These are phyloP conservation scores for Sequoiadendron giganteum DNA, from an alignment of 75 land plant species.

Conservation along the genomic window DNA sequence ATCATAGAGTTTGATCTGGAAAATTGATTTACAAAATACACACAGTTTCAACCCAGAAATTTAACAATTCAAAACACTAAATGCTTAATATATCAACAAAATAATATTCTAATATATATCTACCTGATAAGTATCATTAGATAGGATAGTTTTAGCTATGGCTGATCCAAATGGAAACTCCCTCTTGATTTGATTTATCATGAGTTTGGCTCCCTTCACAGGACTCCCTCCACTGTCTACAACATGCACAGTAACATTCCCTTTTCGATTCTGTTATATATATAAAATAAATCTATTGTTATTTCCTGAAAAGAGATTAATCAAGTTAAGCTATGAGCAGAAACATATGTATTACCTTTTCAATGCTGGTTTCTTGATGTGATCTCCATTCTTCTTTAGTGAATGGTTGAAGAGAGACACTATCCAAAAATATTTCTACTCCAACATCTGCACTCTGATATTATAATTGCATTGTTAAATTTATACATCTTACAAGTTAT, in stretches of 20 bases:
- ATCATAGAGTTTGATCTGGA: too few relatives aligned
- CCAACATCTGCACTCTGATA: slow-evolving; percentile 37
- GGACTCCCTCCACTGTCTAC: slow-evolving; percentile 22
- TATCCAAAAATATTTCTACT: slow-evolving; percentile 64
- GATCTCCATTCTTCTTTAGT: slow-evolving; percentile 54
- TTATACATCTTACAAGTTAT: neutral
- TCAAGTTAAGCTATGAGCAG: neutral
- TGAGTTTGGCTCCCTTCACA: slow-evolving; percentile 23
- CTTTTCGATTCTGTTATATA: slow-evolving; percentile 37
- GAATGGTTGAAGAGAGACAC: slow-evolving; percentile 70
- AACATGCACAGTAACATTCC: slow-evolving; percentile 35
- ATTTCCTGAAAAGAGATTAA: neutral
- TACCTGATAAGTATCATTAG: slow-evolving; percentile 42
- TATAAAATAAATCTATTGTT: neutral
- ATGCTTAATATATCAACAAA: neutral
- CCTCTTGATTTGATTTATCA: slow-evolving; percentile 13
- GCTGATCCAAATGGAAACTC: slow-evolving; percentile 65
- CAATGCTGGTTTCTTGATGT: slow-evolving; percentile 53
- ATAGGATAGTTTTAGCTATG: slow-evolving; percentile 44
- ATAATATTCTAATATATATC: neutral
- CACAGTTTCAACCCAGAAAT: too few relatives aligned
- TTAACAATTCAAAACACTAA: neutral
- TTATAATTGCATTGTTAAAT: neutral
- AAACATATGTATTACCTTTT: slow-evolving; percentile 8
- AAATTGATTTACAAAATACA: too few relatives aligned